Evolutionary conservation across 1,284 basidiomycete species (phyloP).

Genomic region (Moesziomyces aphidis): DNA sequence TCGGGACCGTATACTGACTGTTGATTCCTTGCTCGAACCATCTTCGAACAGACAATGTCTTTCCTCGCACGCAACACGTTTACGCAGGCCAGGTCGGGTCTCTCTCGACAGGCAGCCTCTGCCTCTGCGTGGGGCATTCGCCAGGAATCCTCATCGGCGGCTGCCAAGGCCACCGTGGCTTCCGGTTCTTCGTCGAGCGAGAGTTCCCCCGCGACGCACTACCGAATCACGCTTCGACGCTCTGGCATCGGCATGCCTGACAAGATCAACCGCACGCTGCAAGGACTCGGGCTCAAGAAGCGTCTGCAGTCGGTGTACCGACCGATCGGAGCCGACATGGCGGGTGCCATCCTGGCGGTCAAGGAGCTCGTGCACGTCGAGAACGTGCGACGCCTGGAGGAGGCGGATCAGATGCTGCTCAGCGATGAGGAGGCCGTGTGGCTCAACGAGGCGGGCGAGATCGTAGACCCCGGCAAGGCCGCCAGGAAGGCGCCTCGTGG

Average conservation of each 20-base stretch:
- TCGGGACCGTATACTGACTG: slow-evolving; percentile 2
- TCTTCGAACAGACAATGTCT: slow-evolving; percentile 14
- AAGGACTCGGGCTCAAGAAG: slow-evolving; percentile 80
- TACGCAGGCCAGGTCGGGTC: slow-evolving; percentile 29
- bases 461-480: slow-evolving; percentile 63
- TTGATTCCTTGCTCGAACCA: not conserved
- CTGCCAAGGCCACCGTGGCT: slow-evolving; percentile 21
- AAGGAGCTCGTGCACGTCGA: slow-evolving; percentile 89
- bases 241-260: slow-evolving; percentile 83
- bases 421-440: slow-evolving; percentile 56
- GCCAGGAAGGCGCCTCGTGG: slow-evolving; percentile 63
- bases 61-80: slow-evolving; percentile 39
- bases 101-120: slow-evolving; percentile 19
- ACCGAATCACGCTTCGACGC: slow-evolving; percentile 83
- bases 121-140: slow-evolving; percentile 41
- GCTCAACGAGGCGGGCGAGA: slow-evolving; percentile 63
- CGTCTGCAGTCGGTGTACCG: slow-evolving; percentile 86
- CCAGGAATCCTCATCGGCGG: slow-evolving; percentile 33
- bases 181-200: slow-evolving; percentile 20
- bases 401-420: slow-evolving; percentile 46
- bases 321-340: slow-evolving; percentile 77
- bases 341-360: slow-evolving; percentile 82
- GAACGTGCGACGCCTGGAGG: slow-evolving; percentile 73
- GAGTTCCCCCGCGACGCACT: slow-evolving; percentile 74
- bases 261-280: slow-evolving; percentile 78